These are phyloP conservation scores for Hydrangea macrophylla DNA, from an alignment of 148 eudicot genomes.

Conservation along the genomic window DNA sequence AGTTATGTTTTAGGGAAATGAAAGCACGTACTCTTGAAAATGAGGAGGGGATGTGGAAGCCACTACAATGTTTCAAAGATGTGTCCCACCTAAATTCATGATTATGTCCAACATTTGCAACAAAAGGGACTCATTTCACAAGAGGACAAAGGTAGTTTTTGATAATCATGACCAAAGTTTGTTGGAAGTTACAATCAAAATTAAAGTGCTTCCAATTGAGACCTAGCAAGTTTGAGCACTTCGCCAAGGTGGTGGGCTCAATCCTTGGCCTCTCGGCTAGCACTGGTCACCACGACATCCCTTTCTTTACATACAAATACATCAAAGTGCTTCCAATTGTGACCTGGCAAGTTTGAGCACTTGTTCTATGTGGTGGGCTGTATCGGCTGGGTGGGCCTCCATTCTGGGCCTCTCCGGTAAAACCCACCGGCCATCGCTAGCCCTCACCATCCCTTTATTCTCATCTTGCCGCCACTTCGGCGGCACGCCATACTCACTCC, in stretches of 20 bases:
- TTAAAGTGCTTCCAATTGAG: neutral
- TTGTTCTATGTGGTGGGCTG: slow-evolving; percentile 59
- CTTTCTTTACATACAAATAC: slow-evolving; percentile 74
- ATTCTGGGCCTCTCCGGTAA: slow-evolving; percentile 55
- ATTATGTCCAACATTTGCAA: too few relatives aligned
- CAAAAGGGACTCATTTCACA: too few relatives aligned
- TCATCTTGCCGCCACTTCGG: slow-evolving; percentile 73
- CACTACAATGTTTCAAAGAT: too few relatives aligned
- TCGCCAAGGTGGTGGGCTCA: slow-evolving; percentile 69
- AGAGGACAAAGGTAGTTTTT: too few relatives aligned
- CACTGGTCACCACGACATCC: slow-evolving; percentile 65
- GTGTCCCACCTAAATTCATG: too few relatives aligned
- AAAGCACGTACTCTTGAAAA: too few relatives aligned
- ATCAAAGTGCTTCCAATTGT: too few relatives aligned
- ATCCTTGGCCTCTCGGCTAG: slow-evolving; percentile 59
- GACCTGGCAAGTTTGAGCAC: slow-evolving; percentile 44
- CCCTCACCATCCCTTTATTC: slow-evolving; percentile 85
- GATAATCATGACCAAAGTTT: neutral
- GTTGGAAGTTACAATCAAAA: neutral
- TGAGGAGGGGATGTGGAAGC: too few relatives aligned
- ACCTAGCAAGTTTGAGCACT: slow-evolving; percentile 43
- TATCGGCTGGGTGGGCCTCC: slow-evolving; percentile 65
- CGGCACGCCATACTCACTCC: slow-evolving; percentile 56
- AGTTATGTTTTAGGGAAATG: too few relatives aligned
- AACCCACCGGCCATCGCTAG: slow-evolving; percentile 71